Base-by-base conservation (phyloP, 768 basidiomycete species). In the Phaeolepiota aurea region DNA sequence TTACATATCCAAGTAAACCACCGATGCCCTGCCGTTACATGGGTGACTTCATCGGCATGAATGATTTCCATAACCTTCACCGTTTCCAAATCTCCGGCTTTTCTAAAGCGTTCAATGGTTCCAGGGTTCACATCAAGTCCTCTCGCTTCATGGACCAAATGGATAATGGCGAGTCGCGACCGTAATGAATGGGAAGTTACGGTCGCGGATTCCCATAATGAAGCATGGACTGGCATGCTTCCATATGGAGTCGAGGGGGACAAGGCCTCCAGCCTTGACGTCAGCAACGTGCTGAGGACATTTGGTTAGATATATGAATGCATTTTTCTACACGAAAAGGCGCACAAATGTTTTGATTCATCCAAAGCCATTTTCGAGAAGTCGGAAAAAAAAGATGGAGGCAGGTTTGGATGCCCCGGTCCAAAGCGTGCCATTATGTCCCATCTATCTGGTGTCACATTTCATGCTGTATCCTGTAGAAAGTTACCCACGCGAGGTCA, bases 321-420 rank as follows among this genome's bases (percentile, higher is more conserved):
- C 28, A 10, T 31, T 31, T 10, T 31, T 31, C 10, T 14, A 10
- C 10, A 10, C 28, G 10, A 31, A 14, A 14, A 22, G 18, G 45
- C 58, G 20, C 46, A 76, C 68, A 87, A 89, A 55, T 87, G 87
- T 54, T 87, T 85, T n/a, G 77, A 78, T 54, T 91, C 87, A 60
- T 91, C 88, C 22, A 88, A 68, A 0, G 86, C 87, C 65, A 91
- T 82, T 55, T 84, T 86, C 1, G 84, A 70, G 54, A 87, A 91
- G 59, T 89, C 86, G 15, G 76, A 72, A 62, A 83, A 88, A 61
- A 87, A 88, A 11, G 80, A 77, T 4, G 72, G 74, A 0, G 87
- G 86, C 12, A 89, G 61, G 34, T 77, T 60, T 5, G 62, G 71
- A 57, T 77, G 69, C 21, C 49, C 66, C 41, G 74, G 72, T 0